Percentiles rank a stretch among this genome's conserved stretches.
phyloP scores from a whole-genome alignment of 257 asterid genomes.

The Petunia axillaris region DNA sequence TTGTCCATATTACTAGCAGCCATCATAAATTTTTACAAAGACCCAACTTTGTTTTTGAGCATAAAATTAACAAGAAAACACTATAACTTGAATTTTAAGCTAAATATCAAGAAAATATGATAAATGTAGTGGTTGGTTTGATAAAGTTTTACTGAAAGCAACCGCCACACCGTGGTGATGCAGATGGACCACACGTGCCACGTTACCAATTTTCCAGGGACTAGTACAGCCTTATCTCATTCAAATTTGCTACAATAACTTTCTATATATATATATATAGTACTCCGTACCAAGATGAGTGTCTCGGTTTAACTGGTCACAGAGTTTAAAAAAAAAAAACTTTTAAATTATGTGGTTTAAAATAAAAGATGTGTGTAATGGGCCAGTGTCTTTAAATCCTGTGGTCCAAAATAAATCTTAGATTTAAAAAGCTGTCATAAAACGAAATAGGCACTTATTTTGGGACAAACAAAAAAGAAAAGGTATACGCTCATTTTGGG shows the following conservation, averaged over 20 bases:
- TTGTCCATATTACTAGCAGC: constrained; percentile 35
- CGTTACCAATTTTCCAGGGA: constrained; percentile 24
- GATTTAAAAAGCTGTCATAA: no score
- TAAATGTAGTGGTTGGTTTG: background rate
- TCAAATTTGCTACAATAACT: background rate
- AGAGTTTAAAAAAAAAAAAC: no score
- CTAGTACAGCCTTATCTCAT: constrained; percentile 25
- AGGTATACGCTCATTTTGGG: no score
- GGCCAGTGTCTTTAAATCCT: no score
- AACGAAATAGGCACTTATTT: no score
- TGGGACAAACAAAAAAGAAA: no score
- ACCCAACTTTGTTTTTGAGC: background rate
- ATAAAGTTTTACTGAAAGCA: constrained; percentile 25
- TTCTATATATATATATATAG: no score
- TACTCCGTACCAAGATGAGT: no score
- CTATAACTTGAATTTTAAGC: background rate
- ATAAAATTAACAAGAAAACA: background rate
- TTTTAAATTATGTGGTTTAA: no score
- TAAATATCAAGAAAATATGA: background rate
- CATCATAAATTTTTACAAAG: constrained; percentile 25
- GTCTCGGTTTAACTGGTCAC: no score
- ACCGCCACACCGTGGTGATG: constrained; percentile 24
- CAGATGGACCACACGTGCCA: constrained; percentile 27
- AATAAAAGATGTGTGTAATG: no score
- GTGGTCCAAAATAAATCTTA: no score